A percentile compares a stretch with the other conserved stretches of the same genome.
These are phyloP conservation scores for Neopestalotiopsis clavispora DNA, from an alignment of 2,329 filamentous ascomycete genomes.

Conservation along the genomic window DNA sequence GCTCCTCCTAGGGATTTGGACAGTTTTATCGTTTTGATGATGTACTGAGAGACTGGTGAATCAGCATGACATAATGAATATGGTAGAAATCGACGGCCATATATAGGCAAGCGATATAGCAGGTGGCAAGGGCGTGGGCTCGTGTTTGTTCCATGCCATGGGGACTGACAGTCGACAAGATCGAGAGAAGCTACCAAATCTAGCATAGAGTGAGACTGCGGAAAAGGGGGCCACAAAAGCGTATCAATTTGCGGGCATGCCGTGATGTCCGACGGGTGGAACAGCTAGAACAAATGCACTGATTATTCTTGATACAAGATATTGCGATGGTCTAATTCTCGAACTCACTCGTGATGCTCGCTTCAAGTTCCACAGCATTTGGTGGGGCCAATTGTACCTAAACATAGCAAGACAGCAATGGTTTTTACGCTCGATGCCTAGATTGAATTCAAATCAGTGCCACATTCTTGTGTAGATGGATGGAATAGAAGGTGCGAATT, in stretches of 20 bases:
- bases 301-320: neutral
- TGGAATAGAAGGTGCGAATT: too few relatives aligned
- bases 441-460: too few relatives aligned
- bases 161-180: neutral
- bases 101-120: slow-evolving; percentile 8
- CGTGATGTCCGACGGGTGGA: neutral
- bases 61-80: slow-evolving; percentile 10
- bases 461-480: too few relatives aligned
- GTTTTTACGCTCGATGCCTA: too few relatives aligned
- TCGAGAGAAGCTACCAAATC: neutral
- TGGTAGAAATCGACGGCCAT: slow-evolving; percentile 8
- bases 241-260: slow-evolving; percentile 10
- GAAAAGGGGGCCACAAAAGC: slow-evolving; percentile 14
- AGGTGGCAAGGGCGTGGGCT: neutral
- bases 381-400: too few relatives aligned
- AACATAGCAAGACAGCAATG: too few relatives aligned
- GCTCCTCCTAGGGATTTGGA: slow-evolving; percentile 27
- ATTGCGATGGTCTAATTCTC: neutral
- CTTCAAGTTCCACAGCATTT: too few relatives aligned
- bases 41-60: neutral
- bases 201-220: slow-evolving; percentile 7
- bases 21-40: neutral
- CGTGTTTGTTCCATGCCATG: neutral
- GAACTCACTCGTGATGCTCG: too few relatives aligned
- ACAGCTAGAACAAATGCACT: slow-evolving; percentile 9